These are phyloP conservation scores for Hemileia vastatrix DNA, from an alignment of 1,284 basidiomycete species.

Conservation along the genomic window DNA sequence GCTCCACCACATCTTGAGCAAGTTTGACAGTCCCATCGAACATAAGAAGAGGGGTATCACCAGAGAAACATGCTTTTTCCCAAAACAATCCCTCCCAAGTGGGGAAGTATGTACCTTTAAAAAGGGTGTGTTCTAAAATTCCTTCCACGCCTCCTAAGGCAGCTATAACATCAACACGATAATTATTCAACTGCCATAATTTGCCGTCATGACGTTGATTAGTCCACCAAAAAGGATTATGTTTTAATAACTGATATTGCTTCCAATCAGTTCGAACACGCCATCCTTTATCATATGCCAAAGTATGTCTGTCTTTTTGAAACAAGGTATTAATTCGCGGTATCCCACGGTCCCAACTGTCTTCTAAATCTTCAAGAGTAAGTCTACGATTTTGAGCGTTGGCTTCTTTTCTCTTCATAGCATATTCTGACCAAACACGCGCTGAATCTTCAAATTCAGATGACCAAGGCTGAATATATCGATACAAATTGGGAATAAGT, in stretches of 20 bases:
- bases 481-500: constrained; percentile 92
- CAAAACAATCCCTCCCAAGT: constrained; percentile 60
- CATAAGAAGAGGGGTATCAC: background rate
- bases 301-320: constrained; percentile 92
- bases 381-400: constrained; percentile 92
- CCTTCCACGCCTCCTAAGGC: constrained; percentile 96
- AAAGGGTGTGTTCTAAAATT: constrained; percentile 91
- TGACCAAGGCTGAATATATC: constrained; percentile 97
- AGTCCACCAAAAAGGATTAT: constrained; percentile 98
- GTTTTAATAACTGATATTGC: constrained; percentile 87
- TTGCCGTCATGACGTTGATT: constrained; percentile 96
- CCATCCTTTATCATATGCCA: constrained; percentile 82
- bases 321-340: constrained; percentile 94
- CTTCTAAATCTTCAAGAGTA: constrained; percentile 50
- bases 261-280: constrained; percentile 79
- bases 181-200: constrained; percentile 95
- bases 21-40: too few relatives aligned
- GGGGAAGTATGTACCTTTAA: constrained; percentile 74
- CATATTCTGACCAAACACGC: constrained; percentile 98
- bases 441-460: constrained; percentile 97
- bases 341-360: constrained; percentile 71
- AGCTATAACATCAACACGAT: constrained; percentile 98
- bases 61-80: constrained; percentile 56
- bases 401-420: constrained; percentile 98
- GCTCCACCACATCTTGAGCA: too few relatives aligned